phyloP scores from a whole-genome alignment of 2,329 filamentous ascomycete species.

The Fusarium haematococcum region DNA sequence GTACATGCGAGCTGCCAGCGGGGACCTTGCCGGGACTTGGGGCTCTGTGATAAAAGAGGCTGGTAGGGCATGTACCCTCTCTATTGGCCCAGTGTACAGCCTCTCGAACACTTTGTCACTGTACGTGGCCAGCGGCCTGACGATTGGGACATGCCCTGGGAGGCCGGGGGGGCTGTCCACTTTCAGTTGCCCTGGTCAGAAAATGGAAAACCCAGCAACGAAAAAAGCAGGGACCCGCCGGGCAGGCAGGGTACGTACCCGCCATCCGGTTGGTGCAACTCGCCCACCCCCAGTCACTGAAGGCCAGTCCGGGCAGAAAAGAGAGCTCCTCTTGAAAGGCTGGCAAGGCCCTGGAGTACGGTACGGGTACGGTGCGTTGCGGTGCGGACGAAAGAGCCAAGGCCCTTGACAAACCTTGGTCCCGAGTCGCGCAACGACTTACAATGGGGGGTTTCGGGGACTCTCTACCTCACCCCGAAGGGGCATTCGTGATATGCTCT shows the following conservation, averaged over 20 bases:
- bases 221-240: slow-evolving; percentile 11
- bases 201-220: slow-evolving; percentile 35
- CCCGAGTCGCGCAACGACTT: slow-evolving; percentile 15
- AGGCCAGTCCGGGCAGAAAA: slow-evolving; percentile 1
- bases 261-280: slow-evolving; percentile 32
- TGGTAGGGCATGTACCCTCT: slow-evolving; percentile 13
- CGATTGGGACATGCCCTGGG: slow-evolving; percentile 10
- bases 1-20: slow-evolving; percentile 16
- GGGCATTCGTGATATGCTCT: not conserved
- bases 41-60: not conserved
- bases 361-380: not conserved
- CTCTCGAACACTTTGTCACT: slow-evolving; percentile 11
- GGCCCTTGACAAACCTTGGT: slow-evolving; percentile 29
- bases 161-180: slow-evolving; percentile 16
- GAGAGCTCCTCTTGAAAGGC: not conserved
- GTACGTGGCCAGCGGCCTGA: slow-evolving; percentile 5
- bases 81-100: not conserved
- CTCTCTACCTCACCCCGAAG: slow-evolving; percentile 1
- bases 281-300: slow-evolving; percentile 18
- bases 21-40: slow-evolving; percentile 29
- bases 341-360: not conserved
- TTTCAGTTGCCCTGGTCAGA: slow-evolving; percentile 27
- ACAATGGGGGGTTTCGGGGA: slow-evolving; percentile 1
- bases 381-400: slow-evolving; percentile 17
- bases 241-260: slow-evolving; percentile 37